Evolutionary conservation across 768 basidiomycete genomes (phyloP).

Genomic region (Boletus rubropictus): DNA sequence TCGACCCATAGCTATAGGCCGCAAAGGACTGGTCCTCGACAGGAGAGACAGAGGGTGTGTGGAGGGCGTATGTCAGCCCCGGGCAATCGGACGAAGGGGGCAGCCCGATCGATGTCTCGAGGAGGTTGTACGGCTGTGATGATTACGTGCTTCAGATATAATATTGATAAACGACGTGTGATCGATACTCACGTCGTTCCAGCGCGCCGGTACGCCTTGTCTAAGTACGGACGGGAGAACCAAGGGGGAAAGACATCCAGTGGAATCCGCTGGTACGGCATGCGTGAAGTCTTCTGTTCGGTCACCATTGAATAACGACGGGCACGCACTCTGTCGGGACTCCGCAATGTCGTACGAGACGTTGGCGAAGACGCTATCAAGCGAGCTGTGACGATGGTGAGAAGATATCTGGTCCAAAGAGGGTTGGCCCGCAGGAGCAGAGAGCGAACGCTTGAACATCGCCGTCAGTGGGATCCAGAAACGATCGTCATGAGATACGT

Average conservation of each 20-base stretch:
- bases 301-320: constrained; percentile 11
- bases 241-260: constrained; percentile 27
- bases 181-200: constrained; percentile 30
- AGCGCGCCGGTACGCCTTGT: constrained; percentile 27
- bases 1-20: constrained; percentile 15
- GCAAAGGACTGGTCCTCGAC: constrained; percentile 21
- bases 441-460: constrained; percentile 62
- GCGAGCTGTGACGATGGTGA: constrained; percentile 20
- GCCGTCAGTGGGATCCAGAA: constrained; percentile 51
- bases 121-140: constrained; percentile 31
- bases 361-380: constrained; percentile 29
- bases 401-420: constrained; percentile 8
- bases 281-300: constrained; percentile 19
- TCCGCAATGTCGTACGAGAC: constrained; percentile 29
- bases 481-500: constrained; percentile 23
- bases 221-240: constrained; percentile 29
- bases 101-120: constrained; percentile 28
- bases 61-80: constrained; percentile 19
- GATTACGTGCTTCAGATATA: constrained; percentile 17
- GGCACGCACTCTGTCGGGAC: constrained; percentile 9
- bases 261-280: constrained; percentile 20
- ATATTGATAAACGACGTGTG: constrained; percentile 8
- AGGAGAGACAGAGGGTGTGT: constrained; percentile 25
- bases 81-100: constrained; percentile 23
- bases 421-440: constrained; percentile 41